Percentiles rank a stretch among this genome's conserved stretches.
These are phyloP conservation scores for Sparassis latifolia DNA, from an alignment of 1,284 basidiomycete species.

Conservation along the genomic window DNA sequence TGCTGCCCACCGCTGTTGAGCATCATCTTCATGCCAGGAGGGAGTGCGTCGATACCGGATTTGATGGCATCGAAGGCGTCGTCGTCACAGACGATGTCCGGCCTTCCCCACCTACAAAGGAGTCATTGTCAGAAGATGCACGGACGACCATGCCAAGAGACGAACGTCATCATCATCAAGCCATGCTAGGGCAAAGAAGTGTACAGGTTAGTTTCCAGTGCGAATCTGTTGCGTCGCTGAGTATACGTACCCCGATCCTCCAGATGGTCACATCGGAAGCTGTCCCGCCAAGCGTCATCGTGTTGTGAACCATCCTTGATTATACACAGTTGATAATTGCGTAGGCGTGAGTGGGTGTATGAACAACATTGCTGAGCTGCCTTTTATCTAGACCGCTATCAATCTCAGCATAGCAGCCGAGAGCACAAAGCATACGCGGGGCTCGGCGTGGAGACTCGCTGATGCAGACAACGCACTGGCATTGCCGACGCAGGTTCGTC, in stretches of 20 bases:
- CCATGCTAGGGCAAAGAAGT: slow-evolving; percentile 30
- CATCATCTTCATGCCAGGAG: slow-evolving; percentile 39
- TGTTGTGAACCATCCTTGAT: slow-evolving; percentile 6
- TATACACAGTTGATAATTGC: no score
- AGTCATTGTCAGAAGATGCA: background rate
- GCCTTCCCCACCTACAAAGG: slow-evolving; percentile 25
- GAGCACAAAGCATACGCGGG: no score
- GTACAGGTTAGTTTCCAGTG: background rate
- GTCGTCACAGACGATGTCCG: slow-evolving; percentile 39
- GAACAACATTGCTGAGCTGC: no score
- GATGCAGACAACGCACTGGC: no score
- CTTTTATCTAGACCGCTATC: no score
- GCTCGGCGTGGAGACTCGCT: no score
- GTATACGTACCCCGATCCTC: slow-evolving; percentile 29
- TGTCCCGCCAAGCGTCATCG: slow-evolving; percentile 29
- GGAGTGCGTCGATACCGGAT: slow-evolving; percentile 49
- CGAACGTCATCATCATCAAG: slow-evolving; percentile 47
- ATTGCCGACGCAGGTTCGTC: no score
- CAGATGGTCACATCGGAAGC: slow-evolving; percentile 26
- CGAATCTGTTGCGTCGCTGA: slow-evolving; percentile 2
- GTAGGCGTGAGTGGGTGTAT: no score
- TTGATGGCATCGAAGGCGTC: slow-evolving; percentile 58
- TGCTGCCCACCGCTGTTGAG: slow-evolving; percentile 38
- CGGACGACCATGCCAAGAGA: background rate
- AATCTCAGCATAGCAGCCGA: no score